These are phyloP conservation scores for Pseudocercospora fuligena DNA, from an alignment of 2,329 filamentous ascomycete species.

Conservation along the genomic window DNA sequence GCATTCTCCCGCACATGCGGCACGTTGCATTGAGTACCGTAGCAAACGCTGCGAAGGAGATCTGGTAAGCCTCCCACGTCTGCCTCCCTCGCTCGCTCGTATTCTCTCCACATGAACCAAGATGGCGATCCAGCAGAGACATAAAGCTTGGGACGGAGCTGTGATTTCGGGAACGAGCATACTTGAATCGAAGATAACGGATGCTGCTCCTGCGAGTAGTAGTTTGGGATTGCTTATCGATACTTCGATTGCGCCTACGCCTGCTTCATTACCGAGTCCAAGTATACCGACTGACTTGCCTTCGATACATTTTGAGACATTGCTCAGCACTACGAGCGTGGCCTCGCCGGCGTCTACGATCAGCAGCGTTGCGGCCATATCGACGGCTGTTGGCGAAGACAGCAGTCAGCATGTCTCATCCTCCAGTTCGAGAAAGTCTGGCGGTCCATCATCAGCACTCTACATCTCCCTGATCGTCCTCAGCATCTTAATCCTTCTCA, in stretches of 20 bases:
- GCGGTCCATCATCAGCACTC: constrained; percentile 11
- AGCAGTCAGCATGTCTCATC: background rate
- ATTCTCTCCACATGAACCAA: background rate
- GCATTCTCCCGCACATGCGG: background rate
- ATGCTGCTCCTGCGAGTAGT: background rate
- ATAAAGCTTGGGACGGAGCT: constrained; percentile 7
- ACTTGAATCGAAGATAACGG: background rate
- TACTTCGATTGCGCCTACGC: background rate
- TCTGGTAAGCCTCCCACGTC: background rate
- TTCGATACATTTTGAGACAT: background rate
- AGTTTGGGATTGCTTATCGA: background rate
- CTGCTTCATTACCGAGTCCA: background rate
- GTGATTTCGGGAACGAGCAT: constrained; percentile 9
- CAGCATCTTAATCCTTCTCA: constrained; percentile 15
- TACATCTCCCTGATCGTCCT: constrained; percentile 18
- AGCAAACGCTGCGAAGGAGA: background rate
- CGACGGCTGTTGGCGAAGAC: background rate
- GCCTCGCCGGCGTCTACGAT: background rate
- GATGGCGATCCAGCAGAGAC: background rate
- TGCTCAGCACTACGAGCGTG: background rate
- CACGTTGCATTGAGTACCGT: background rate
- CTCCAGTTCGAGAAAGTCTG: background rate
- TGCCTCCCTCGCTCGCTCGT: background rate
- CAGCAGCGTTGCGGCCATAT: background rate
- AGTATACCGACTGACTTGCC: background rate